These are phyloP conservation scores for Pythium rhizo-oryzae DNA, from an alignment of 352 stramenopile species.

Conservation along the genomic window DNA sequence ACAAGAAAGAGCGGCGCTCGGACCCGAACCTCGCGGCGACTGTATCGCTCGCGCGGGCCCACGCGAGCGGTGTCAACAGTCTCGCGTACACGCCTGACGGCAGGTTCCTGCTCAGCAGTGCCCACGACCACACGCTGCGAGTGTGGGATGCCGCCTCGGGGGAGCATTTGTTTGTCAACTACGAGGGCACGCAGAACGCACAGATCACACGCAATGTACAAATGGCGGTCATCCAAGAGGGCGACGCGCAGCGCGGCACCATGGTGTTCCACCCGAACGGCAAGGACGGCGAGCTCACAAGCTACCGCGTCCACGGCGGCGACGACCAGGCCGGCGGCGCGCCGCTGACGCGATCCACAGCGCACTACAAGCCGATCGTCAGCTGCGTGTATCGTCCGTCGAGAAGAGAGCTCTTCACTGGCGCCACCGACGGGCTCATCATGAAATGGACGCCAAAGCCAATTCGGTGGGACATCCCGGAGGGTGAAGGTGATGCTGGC, in stretches of 20 bases:
- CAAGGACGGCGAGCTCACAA: slow-evolving; percentile 44
- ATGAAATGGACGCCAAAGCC: slow-evolving; percentile 62
- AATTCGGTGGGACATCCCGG: slow-evolving; percentile 20
- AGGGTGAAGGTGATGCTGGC: slow-evolving; percentile 16
- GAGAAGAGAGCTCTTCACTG: slow-evolving; percentile 58
- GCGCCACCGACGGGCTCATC: slow-evolving; percentile 67
- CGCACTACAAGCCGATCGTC: slow-evolving; percentile 66
- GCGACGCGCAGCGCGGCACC: slow-evolving; percentile 44
- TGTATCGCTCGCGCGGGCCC: slow-evolving; percentile 52
- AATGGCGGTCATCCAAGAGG: slow-evolving; percentile 67
- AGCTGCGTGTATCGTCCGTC: slow-evolving; percentile 61
- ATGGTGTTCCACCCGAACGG: slow-evolving; percentile 71
- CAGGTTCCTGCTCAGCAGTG: slow-evolving; percentile 62
- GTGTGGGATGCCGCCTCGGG: slow-evolving; percentile 67
- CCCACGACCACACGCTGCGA: slow-evolving; percentile 57
- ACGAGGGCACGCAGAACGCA: slow-evolving; percentile 40
- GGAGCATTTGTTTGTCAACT: slow-evolving; percentile 75
- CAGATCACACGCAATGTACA: slow-evolving; percentile 46
- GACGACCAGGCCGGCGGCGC: slow-evolving; percentile 27
- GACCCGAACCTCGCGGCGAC: slow-evolving; percentile 61
- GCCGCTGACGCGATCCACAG: slow-evolving; percentile 36
- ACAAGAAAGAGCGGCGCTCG: slow-evolving; percentile 34
- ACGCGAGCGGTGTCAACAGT: slow-evolving; percentile 54
- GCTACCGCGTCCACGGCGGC: slow-evolving; percentile 56
- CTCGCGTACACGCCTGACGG: slow-evolving; percentile 69